Base-by-base conservation (phyloP, 1,284 basidiomycete genomes). In the Cryptococcus sp. region DNA sequence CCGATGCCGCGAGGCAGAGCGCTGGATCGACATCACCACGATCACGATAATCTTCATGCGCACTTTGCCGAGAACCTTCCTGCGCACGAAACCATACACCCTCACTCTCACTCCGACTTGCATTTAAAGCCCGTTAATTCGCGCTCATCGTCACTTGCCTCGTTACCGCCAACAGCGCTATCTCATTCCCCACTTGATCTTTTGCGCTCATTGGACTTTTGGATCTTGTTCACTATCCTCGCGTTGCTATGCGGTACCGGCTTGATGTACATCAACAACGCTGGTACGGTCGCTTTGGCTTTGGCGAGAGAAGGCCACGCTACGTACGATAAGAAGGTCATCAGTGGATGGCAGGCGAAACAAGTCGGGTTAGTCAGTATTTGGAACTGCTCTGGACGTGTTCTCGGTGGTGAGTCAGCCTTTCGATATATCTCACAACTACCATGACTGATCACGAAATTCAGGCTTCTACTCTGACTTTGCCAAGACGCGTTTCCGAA, bases 191-290 rank as follows among this genome's bases (percentile, higher is more conserved):
- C 74, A 1, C 48, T 61, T 11, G 65, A 72, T 17, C 56, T 73
- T 11, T 51, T 72, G 38, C 47, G 67, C 51, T 76, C 80, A n/a
- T 44, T 70, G 3, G 88, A 93, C 74, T 94, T 93, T 67, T 87
- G 87, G 82, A 72, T 93, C 5, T 73, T 93, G 19, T 90, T 89
- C 62, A 63, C 70, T 1, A 86, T 91, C 50, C 81, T 91, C 50
- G 85, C 86, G 0, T 79, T 92, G 46, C 77, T 95, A 58, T 87
- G 87, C 59, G 93, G 93, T 15, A 91, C 89, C 1, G 93, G 93
- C 0, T 67, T 97, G 34, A 91, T 93, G 87, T 94, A 89, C 69
- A 96, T 96, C 80, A 95, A 95, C 78, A 97, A 97, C 66, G 91
- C 92, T 22, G 93, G 93, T n/a, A 88, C 89, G 0, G 91, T 96